A percentile compares a stretch with the other conserved stretches of the same genome.
Evolutionary conservation across 176 grass and related monocot species (phyloP).

Genomic region (Musa itinerans): DNA sequence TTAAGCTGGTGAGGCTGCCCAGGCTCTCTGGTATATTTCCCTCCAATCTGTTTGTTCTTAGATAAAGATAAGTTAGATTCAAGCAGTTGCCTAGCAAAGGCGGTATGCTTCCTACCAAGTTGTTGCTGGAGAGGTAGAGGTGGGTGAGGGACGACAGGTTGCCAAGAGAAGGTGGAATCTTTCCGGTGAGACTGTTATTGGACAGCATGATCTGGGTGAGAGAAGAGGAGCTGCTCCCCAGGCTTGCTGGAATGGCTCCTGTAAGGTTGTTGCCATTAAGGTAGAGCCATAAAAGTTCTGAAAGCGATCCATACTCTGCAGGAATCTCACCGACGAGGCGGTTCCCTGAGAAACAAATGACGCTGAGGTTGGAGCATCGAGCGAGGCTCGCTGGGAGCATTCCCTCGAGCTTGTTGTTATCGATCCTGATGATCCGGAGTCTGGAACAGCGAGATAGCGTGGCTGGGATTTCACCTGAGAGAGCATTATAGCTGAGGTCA

Average conservation of each 20-base stretch:
- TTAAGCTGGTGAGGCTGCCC: neutral
- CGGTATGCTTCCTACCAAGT: conserved; percentile 29
- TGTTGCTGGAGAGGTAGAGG: conserved; percentile 3
- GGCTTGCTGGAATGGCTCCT: neutral
- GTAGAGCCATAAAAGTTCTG: conserved; percentile 1
- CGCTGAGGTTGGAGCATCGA: conserved; percentile 28
- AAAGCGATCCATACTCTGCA: conserved; percentile 2
- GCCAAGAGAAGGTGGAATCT: conserved; percentile 14
- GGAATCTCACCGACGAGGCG: conserved; percentile 27
- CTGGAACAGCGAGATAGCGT: conserved; percentile 22
- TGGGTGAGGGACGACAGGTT: neutral
- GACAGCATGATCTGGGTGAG: neutral
- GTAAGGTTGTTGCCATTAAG: conserved; percentile 41
- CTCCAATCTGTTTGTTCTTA: conserved; percentile 21
- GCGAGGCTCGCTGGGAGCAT: conserved; percentile 30
- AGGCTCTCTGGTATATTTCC: neutral
- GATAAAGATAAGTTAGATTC: neutral
- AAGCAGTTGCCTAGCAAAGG: conserved; percentile 22
- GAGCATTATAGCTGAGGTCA: conserved; percentile 38
- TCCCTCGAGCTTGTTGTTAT: conserved; percentile 26
- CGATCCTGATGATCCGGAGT: conserved; percentile 26
- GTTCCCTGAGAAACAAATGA: conserved; percentile 23
- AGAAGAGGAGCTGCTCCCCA: neutral
- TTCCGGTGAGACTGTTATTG: neutral
- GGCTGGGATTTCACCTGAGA: conserved; percentile 28